Percentiles rank a stretch among this genome's conserved stretches.
Evolutionary conservation across 768 basidiomycete species (phyloP).

Genomic region (Mycena venus): DNA sequence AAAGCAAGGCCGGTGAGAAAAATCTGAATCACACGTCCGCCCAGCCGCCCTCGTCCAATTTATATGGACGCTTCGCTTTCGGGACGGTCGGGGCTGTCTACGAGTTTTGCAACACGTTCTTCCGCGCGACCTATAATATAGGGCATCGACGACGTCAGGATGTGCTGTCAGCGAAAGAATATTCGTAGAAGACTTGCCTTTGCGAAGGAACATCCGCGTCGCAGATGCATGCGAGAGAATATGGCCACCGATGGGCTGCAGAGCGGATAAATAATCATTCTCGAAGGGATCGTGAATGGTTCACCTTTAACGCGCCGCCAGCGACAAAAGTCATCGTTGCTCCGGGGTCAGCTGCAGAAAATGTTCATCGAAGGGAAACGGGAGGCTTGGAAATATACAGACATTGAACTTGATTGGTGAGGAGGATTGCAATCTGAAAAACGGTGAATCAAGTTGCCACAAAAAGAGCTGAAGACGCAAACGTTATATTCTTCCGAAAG

Average conservation of each 20-base stretch:
- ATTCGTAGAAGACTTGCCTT: slow-evolving; percentile 64
- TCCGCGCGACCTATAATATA: slow-evolving; percentile 85
- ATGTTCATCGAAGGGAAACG: not conserved
- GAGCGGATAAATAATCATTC: not conserved
- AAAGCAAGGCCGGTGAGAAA: slow-evolving; percentile 7
- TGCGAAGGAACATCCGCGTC: slow-evolving; percentile 88
- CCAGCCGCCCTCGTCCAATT: slow-evolving; percentile 93
- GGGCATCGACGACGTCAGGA: not conserved
- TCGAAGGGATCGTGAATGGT: slow-evolving; percentile 62
- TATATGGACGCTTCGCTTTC: slow-evolving; percentile 94
- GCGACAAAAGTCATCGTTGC: slow-evolving; percentile 97
- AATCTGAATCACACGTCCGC: slow-evolving; percentile 72
- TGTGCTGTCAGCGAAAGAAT: not conserved
- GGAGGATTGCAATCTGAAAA: slow-evolving; percentile 81
- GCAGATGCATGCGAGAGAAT: slow-evolving; percentile 93
- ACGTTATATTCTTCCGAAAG: slow-evolving; percentile 95
- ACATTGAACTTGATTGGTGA: slow-evolving; percentile 97
- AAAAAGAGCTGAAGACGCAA: slow-evolving; percentile 30
- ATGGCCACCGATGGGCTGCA: slow-evolving; percentile 84
- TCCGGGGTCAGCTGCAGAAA: slow-evolving; percentile 85
- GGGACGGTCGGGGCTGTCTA: slow-evolving; percentile 90
- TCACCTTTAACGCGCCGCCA: slow-evolving; percentile 83
- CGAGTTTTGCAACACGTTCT: slow-evolving; percentile 91
- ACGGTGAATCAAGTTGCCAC: slow-evolving; percentile 26
- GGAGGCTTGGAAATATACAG: slow-evolving; percentile 32